phyloP scores from a whole-genome alignment of 768 basidiomycete species.

The Lactarius sanguifluus region DNA sequence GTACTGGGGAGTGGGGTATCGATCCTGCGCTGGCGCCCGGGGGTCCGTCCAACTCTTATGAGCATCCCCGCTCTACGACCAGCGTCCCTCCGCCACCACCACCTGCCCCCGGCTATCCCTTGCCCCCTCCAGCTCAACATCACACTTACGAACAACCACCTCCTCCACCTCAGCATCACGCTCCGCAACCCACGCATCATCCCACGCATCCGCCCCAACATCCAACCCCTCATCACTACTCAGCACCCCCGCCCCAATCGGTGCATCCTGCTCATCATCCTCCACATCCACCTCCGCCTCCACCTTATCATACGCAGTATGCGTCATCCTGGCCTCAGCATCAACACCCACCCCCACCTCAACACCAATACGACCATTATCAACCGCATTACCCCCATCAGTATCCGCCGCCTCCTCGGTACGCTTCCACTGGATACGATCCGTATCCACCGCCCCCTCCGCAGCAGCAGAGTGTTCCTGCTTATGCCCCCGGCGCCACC shows the following conservation, averaged over 20 bases:
- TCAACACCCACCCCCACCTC: slow-evolving; percentile 19
- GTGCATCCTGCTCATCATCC: slow-evolving; percentile 27
- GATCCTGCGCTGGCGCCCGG: slow-evolving; percentile 26
- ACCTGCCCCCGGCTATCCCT: slow-evolving; percentile 20
- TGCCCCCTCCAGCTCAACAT: slow-evolving; percentile 13
- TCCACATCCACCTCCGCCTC: slow-evolving; percentile 22
- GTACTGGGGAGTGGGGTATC: slow-evolving; percentile 29
- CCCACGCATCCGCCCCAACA: slow-evolving; percentile 24
- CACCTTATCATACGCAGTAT: slow-evolving; percentile 22
- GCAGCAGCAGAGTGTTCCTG: slow-evolving; percentile 23
- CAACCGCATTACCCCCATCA: slow-evolving; percentile 20
- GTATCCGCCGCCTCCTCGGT: slow-evolving; percentile 25
- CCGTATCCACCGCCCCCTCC: slow-evolving; percentile 27
- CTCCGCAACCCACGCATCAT: slow-evolving; percentile 20
- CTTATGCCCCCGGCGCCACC: slow-evolving; percentile 11
- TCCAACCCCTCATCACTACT: slow-evolving; percentile 25
- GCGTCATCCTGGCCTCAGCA: slow-evolving; percentile 25
- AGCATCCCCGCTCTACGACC: slow-evolving; percentile 20
- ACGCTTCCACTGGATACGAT: slow-evolving; percentile 20
- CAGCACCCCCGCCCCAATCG: slow-evolving; percentile 24
- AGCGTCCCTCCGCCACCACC: slow-evolving; percentile 28
- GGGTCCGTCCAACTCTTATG: slow-evolving; percentile 20
- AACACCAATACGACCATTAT: slow-evolving; percentile 26
- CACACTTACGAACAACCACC: slow-evolving; percentile 22
- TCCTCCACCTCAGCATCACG: slow-evolving; percentile 27